Evolutionary conservation across 306 rosid species (phyloP), one percentile per base, ranked within the genome.

Genomic region (Luffa aegyptiaca): DNA sequence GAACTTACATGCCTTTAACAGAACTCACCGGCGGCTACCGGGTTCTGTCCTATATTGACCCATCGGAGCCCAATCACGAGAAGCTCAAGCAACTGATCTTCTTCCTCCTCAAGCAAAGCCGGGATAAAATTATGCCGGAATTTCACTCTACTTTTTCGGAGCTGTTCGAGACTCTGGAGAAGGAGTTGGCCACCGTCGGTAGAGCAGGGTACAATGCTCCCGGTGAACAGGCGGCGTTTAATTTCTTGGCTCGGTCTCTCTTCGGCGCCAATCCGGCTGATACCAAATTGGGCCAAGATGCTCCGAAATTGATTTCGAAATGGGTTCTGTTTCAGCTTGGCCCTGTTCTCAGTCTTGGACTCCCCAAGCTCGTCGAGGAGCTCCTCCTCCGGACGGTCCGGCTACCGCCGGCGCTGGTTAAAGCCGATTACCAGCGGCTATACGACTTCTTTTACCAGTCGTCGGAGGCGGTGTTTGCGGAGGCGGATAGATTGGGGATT

Each of bases 21-120:
- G 87, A 95, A 2, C 91, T 95, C 88, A 95, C 99, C 72, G 97
- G 97, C 12, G 97, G 99, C 3, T 85, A 93, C 91, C 75, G 99
- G 9, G 75, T 84, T 21, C 93, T 95, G n/a, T 91, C 99, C 5
- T 95, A 95, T 71, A 90, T 95, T 5, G 99, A 95, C 81, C 99
- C 99, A 0, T 83, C 97, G 41, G 99, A 95, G 57, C 92, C 93
- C 10, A 80, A 58, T 26, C 99, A 95, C 88, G 88, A 53, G 5
- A 86, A 80, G 77, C 91, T 95, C 41, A 95, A 95, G 69, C 79
- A 76, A 3, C 57, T 95, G 16, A 0, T 95, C 37, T 95, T 92
- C 84, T 90, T 81, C 83, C 97, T 88, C 70, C 92, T 95, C 71
- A 89, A 84, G 46, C 71, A 90, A 6, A 69, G 96, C 7, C 92